phyloP scores from a whole-genome alignment of 2,329 filamentous ascomycete species.

The Chaetomium sp. region DNA sequence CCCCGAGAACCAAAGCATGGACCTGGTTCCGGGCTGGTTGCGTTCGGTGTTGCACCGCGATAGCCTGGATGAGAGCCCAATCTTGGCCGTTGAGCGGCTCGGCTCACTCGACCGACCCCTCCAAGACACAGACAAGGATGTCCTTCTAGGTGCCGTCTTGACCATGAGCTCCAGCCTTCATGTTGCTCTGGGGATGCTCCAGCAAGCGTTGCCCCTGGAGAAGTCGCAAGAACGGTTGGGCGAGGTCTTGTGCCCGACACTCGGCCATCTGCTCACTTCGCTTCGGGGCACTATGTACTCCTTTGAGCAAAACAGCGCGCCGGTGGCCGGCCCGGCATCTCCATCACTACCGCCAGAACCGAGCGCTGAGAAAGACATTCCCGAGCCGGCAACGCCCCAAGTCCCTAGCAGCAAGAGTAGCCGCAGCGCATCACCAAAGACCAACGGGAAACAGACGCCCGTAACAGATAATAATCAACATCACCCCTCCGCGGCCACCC shows the following conservation, averaged over 20 bases:
- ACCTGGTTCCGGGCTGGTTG: constrained; percentile 22
- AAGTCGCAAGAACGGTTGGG: constrained; percentile 21
- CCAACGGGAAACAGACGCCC: not conserved
- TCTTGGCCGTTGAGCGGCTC: constrained; percentile 20
- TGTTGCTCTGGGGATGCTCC: constrained; percentile 20
- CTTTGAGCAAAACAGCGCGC: constrained; percentile 1
- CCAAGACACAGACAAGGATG: constrained; percentile 20
- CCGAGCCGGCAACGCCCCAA: not conserved
- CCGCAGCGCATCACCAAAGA: not conserved
- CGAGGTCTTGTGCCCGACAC: constrained; percentile 22
- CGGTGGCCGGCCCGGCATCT: not conserved
- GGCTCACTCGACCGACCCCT: constrained; percentile 17
- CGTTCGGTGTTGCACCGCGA: constrained; percentile 18
- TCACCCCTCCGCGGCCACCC: not conserved
- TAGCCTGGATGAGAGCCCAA: constrained; percentile 15
- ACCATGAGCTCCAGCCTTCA: constrained; percentile 21
- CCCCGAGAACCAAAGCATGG: constrained; percentile 12
- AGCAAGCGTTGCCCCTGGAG: constrained; percentile 20
- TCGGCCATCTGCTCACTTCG: constrained; percentile 18
- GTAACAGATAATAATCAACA: not conserved
- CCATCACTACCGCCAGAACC: not conserved
- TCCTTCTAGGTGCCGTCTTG: constrained; percentile 21
- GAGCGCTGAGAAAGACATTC: not conserved
- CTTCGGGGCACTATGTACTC: constrained; percentile 16
- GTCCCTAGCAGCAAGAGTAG: not conserved